phyloP scores from a whole-genome alignment of 495 filamentous ascomycete genomes.

The Beverwykella pulmonaria region DNA sequence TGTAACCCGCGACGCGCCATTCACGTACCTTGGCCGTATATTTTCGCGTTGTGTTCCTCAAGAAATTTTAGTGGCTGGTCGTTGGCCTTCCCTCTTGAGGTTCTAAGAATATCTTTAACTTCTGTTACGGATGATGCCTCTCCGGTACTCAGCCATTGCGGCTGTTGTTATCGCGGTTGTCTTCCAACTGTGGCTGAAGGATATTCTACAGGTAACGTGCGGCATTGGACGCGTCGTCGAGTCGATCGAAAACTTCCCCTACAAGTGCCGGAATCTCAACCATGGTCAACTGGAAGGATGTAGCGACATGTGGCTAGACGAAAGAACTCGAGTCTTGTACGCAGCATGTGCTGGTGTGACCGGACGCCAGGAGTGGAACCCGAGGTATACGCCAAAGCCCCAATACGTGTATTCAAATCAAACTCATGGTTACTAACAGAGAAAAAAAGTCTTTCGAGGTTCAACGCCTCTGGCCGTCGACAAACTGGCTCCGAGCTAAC shows the following conservation, averaged over 20 bases:
- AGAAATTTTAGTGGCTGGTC: no score
- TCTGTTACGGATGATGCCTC: background rate
- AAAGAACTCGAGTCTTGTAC: constrained; percentile 44
- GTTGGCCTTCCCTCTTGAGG: background rate
- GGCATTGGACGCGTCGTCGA: background rate
- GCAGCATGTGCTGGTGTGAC: constrained; percentile 45
- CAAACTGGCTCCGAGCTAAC: constrained; percentile 7
- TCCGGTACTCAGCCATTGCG: background rate
- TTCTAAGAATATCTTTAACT: background rate
- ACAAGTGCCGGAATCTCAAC: constrained; percentile 5
- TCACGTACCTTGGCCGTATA: background rate
- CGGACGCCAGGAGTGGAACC: constrained; percentile 38
- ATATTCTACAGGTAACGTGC: background rate
- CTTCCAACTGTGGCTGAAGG: constrained; percentile 10
- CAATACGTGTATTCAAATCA: background rate
- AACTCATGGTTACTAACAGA: no score
- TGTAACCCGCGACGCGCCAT: background rate
- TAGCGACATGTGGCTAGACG: constrained; percentile 51
- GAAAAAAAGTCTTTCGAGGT: background rate
- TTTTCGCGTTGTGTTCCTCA: no score
- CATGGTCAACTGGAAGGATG: constrained; percentile 46
- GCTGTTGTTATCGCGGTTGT: background rate
- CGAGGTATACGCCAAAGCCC: constrained; percentile 26
- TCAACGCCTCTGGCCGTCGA: constrained; percentile 10
- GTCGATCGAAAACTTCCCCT: constrained; percentile 17